Percentiles rank a stretch among this genome's conserved stretches.
These are phyloP conservation scores for Galeopsis tetrahit DNA, from an alignment of 257 asterid species.

Conservation along the genomic window DNA sequence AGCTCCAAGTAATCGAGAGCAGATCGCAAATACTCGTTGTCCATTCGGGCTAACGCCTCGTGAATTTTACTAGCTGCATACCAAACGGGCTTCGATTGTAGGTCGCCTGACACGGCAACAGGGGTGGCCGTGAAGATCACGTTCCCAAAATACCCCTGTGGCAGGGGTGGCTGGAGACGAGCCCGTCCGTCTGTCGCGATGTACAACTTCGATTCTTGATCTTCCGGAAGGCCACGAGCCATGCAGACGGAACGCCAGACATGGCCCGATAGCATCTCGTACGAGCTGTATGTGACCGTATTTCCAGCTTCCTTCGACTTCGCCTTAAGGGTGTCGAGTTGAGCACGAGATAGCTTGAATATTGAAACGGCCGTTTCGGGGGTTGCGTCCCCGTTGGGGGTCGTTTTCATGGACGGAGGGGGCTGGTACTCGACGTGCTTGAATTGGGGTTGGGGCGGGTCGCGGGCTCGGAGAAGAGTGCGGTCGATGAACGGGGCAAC, in stretches of 20 bases:
- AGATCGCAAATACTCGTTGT: conserved; percentile 74
- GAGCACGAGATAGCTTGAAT: conserved; percentile 66
- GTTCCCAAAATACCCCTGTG: conserved; percentile 83
- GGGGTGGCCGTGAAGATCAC: conserved; percentile 89
- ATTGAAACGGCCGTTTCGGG: conserved; percentile 61
- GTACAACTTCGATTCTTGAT: conserved; percentile 75
- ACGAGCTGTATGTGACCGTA: conserved; percentile 67
- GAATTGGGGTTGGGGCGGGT: conserved; percentile 83
- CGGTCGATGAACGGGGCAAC: conserved; percentile 83
- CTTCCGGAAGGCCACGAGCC: conserved; percentile 69
- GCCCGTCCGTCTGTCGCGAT: conserved; percentile 88
- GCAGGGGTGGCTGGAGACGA: conserved; percentile 69
- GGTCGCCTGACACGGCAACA: conserved; percentile 62
- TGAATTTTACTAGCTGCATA: conserved; percentile 71
- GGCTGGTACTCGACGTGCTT: conserved; percentile 92
- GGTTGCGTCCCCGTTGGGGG: conserved; percentile 27
- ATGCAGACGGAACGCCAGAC: conserved; percentile 76
- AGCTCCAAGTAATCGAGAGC: conserved; percentile 89
- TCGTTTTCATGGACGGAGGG: conserved; percentile 66
- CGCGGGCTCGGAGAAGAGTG: conserved; percentile 81
- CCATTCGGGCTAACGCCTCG: conserved; percentile 74
- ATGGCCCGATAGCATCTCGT: conserved; percentile 83
- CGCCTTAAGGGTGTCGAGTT: conserved; percentile 64
- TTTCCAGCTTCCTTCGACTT: conserved; percentile 73
- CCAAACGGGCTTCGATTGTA: conserved; percentile 66